Percentiles rank a stretch among this genome's conserved stretches.
Conservation (phyloP, 2,329 filamentous ascomycete genomes). For the Alternaria panax region DNA sequence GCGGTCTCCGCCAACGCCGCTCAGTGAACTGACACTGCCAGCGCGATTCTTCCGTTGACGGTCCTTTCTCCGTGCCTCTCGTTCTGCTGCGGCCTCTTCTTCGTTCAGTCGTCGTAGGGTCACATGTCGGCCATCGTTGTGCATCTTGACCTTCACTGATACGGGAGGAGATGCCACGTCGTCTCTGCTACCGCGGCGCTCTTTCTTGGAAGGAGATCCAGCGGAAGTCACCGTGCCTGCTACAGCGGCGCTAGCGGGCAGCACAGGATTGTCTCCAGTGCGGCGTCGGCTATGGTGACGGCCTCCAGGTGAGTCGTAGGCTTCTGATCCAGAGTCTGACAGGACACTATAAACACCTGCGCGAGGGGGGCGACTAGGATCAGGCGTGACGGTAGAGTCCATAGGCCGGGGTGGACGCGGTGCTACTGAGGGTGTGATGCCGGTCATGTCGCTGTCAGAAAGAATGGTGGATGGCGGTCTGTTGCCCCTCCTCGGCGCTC, state of each 20-base stretch:
- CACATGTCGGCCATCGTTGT: conserved; percentile 68
- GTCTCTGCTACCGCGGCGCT: conserved; percentile 46
- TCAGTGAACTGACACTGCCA: conserved; percentile 52
- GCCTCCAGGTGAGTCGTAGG: conserved; percentile 48
- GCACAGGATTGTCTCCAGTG: conserved; percentile 31
- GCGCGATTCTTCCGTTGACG: conserved; percentile 49
- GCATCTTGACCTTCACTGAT: conserved; percentile 70
- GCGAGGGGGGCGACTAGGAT: conserved; percentile 46
- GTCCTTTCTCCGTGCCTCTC: conserved; percentile 62
- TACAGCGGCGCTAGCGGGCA: conserved; percentile 40
- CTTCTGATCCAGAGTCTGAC: conserved; percentile 52
- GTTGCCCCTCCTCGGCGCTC: conserved; percentile 46
- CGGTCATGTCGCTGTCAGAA: conserved; percentile 53
- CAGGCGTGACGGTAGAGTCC: conserved; percentile 35
- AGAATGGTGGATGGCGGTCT: conserved; percentile 51
- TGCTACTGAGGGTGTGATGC: conserved; percentile 55
- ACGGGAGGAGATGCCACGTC: conserved; percentile 65
- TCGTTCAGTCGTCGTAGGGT: conserved; percentile 68
- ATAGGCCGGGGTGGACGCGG: conserved; percentile 46
- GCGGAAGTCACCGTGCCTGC: conserved; percentile 35
- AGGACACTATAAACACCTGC: conserved; percentile 47
- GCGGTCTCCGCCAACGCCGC: conserved; percentile 46
- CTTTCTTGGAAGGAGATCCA: conserved; percentile 40
- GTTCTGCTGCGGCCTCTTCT: conserved; percentile 67
- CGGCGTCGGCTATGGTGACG: conserved; percentile 45